phyloP scores from a whole-genome alignment of 768 basidiomycete species.

The Neoboletus brunneissimus region DNA sequence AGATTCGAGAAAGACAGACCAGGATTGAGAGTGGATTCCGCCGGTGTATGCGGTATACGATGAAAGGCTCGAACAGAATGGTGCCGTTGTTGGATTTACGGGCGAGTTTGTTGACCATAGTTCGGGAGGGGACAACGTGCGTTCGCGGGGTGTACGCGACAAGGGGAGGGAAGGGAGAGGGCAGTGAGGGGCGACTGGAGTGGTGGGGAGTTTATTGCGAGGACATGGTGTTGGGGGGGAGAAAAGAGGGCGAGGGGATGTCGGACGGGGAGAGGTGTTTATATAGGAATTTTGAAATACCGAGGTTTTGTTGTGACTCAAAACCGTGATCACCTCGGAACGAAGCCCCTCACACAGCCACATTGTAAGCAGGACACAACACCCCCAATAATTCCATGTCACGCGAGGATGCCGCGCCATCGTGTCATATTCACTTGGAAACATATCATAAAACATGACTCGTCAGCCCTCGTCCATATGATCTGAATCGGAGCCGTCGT shows the following conservation, averaged over 20 bases:
- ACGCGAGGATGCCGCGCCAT: slow-evolving; percentile 27
- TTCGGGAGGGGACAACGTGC: slow-evolving; percentile 34
- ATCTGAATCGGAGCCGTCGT: slow-evolving; percentile 54
- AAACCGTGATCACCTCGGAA: slow-evolving; percentile 29
- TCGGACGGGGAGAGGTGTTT: slow-evolving; percentile 31
- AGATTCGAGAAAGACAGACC: slow-evolving; percentile 17
- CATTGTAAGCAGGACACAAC: slow-evolving; percentile 22
- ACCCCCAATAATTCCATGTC: slow-evolving; percentile 16
- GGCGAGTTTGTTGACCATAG: slow-evolving; percentile 83
- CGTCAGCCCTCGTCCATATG: slow-evolving; percentile 75
- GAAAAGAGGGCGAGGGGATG: slow-evolving; percentile 22
- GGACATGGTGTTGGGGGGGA: slow-evolving; percentile 39
- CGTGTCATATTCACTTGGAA: slow-evolving; percentile 3
- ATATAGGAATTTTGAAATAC: slow-evolving; percentile 43
- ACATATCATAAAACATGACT: slow-evolving; percentile 5
- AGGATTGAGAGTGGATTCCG: slow-evolving; percentile 29
- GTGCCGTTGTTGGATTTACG: slow-evolving; percentile 83
- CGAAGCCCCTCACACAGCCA: slow-evolving; percentile 32
- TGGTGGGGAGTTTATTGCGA: slow-evolving; percentile 23
- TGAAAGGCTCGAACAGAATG: slow-evolving; percentile 82
- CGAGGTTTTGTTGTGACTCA: slow-evolving; percentile 35
- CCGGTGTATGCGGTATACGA: slow-evolving; percentile 82
- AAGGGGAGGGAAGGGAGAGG: slow-evolving; percentile 5
- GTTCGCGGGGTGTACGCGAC: slow-evolving; percentile 26
- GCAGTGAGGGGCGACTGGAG: slow-evolving; percentile 9